Evolutionary conservation across 805 yeast genomes (phyloP).

Genomic region (Teunomyces lycoperdinae): DNA sequence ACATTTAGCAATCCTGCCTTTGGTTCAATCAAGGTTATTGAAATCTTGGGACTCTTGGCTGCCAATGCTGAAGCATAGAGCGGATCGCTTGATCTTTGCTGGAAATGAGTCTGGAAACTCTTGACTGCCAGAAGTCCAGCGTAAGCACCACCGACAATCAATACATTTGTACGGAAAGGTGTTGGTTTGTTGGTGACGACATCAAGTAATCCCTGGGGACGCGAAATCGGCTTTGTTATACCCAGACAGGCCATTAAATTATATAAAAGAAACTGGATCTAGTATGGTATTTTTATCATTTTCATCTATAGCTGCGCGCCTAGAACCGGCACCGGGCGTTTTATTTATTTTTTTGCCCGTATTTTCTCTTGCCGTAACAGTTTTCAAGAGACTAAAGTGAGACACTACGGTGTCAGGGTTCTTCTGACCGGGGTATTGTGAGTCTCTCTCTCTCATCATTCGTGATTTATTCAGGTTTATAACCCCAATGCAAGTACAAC

Average conservation of each 20-base stretch:
- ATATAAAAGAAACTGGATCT: background rate
- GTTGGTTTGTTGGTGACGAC: background rate
- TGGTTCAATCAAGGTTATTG: conserved; percentile 39
- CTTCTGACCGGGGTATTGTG: no score
- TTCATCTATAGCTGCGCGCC: background rate
- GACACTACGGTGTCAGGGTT: no score
- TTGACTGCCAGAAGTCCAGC: conserved; percentile 38
- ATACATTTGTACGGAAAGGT: conserved; percentile 30
- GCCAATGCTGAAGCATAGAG: conserved; percentile 6
- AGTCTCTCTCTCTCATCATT: no score
- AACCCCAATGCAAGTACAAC: no score
- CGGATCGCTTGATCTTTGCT: conserved; percentile 10
- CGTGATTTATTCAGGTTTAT: no score
- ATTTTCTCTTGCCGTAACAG: no score
- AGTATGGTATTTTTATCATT: background rate
- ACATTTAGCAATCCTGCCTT: conserved; percentile 38
- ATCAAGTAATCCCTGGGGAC: background rate
- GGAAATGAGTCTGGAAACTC: conserved; percentile 25
- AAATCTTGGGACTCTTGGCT: conserved; percentile 12
- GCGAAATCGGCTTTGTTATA: background rate
- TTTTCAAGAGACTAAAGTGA: no score
- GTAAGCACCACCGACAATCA: conserved; percentile 42
- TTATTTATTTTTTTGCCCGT: background rate
- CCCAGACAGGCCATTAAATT: background rate
- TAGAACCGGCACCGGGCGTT: background rate